Conservation (phyloP, 805 yeast species). For the Nakazawaea ernobii region DNA sequence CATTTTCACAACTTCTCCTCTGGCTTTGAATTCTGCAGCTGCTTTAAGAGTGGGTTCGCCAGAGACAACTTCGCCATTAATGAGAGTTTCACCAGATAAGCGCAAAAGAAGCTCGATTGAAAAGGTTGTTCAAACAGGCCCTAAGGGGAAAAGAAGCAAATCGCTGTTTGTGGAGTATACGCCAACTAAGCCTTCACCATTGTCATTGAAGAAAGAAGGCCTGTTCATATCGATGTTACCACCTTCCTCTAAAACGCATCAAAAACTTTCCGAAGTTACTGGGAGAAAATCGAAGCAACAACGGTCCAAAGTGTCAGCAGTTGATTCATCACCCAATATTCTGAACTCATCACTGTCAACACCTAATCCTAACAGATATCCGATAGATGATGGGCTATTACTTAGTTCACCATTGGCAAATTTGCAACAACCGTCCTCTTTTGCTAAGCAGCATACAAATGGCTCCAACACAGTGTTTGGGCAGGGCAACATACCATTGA, state of each 20-base stretch:
- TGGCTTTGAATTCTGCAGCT: slow-evolving; percentile 14
- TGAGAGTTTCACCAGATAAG: slow-evolving; percentile 17
- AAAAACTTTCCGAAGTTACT: slow-evolving; percentile 8
- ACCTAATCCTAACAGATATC: slow-evolving; percentile 3
- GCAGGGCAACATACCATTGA: slow-evolving; percentile 17
- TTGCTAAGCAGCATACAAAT: slow-evolving; percentile 7
- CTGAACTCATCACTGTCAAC: background rate
- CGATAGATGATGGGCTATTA: background rate
- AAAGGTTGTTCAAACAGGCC: slow-evolving; percentile 2
- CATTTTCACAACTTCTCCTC: slow-evolving; percentile 10
- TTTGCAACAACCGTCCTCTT: slow-evolving; percentile 10
- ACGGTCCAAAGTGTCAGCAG: background rate
- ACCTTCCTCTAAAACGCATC: slow-evolving; percentile 6
- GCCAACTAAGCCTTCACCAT: slow-evolving; percentile 8
- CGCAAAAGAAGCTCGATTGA: background rate
- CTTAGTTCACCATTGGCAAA: slow-evolving; percentile 9
- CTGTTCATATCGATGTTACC: slow-evolving; percentile 2
- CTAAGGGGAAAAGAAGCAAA: slow-evolving; percentile 5
- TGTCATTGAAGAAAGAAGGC: background rate
- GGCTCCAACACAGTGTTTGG: slow-evolving; percentile 3
- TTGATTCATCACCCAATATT: background rate
- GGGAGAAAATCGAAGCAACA: slow-evolving; percentile 1
- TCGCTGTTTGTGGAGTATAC: slow-evolving; percentile 4
- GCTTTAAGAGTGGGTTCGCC: slow-evolving; percentile 15
- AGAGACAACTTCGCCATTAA: slow-evolving; percentile 16